Percentiles rank a stretch among this genome's conserved stretches.
phyloP scores from a whole-genome alignment of 768 basidiomycete genomes.

The Lentinus brumalis region DNA sequence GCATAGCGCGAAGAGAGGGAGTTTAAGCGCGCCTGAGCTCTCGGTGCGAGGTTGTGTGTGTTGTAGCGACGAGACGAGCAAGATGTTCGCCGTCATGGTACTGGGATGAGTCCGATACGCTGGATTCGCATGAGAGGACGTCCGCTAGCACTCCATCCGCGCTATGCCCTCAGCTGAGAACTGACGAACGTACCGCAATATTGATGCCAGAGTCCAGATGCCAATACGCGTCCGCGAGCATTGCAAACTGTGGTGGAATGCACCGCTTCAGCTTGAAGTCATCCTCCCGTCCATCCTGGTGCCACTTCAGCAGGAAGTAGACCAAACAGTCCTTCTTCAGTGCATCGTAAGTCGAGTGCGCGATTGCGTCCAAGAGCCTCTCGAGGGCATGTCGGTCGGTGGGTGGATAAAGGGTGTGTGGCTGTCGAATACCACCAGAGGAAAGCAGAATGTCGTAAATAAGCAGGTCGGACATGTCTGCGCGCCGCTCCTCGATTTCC shows the following conservation, averaged over 20 bases:
- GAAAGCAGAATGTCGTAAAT: slow-evolving; percentile 75
- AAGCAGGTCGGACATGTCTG: slow-evolving; percentile 59
- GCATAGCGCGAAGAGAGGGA: no score
- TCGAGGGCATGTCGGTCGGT: slow-evolving; percentile 52
- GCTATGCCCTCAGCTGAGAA: neutral
- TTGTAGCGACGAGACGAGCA: no score
- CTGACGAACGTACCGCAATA: slow-evolving; percentile 52
- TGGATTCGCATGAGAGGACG: neutral
- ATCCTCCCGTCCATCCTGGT: slow-evolving; percentile 61
- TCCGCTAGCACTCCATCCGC: neutral
- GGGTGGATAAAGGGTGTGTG: slow-evolving; percentile 72
- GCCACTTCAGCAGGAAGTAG: slow-evolving; percentile 83
- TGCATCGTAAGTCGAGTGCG: slow-evolving; percentile 62
- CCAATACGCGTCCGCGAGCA: slow-evolving; percentile 86
- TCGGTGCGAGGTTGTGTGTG: neutral
- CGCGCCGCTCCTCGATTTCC: slow-evolving; percentile 65
- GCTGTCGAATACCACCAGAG: slow-evolving; percentile 60
- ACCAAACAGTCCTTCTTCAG: slow-evolving; percentile 81
- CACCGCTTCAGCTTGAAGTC: slow-evolving; percentile 53
- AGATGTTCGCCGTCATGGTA: no score
- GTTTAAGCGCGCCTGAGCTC: no score
- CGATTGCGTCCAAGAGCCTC: slow-evolving; percentile 61
- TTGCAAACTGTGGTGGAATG: slow-evolving; percentile 75
- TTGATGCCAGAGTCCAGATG: slow-evolving; percentile 71
- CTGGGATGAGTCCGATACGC: no score